A percentile compares a stretch with the other conserved stretches of the same genome.
These are phyloP conservation scores for Kokia cookei DNA, from an alignment of 441 rosid species.

Conservation along the genomic window DNA sequence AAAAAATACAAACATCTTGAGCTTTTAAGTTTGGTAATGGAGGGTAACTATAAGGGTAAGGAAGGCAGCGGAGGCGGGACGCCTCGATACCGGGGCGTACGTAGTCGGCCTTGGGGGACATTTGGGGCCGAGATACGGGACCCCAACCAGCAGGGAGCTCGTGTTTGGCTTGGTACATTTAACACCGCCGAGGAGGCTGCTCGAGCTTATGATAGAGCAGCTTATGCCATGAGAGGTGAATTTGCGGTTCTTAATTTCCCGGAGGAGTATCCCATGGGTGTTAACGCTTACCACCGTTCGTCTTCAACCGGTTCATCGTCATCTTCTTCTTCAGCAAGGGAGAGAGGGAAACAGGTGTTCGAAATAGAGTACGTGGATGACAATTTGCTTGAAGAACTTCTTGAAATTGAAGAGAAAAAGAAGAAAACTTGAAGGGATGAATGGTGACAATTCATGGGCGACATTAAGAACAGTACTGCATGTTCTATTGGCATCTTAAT, in stretches of 20 bases:
- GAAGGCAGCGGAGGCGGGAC: conserved; percentile 24
- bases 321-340: conserved; percentile 1
- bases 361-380: conserved; percentile 72
- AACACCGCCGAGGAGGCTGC: conserved; percentile 76
- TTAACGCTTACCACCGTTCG: too few species aligned
- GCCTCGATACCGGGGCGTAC: conserved; percentile 45
- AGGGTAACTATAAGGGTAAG: conserved; percentile 5
- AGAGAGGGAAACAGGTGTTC: conserved; percentile 29
- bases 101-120: conserved; percentile 65
- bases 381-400: conserved; percentile 60
- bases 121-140: conserved; percentile 67
- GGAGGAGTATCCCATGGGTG: conserved; percentile 16
- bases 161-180: conserved; percentile 79
- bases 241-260: conserved; percentile 71
- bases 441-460: not conserved
- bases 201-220: conserved; percentile 69
- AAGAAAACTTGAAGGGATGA: conserved; percentile 11
- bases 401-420: conserved; percentile 48
- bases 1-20: not conserved
- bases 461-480: not conserved
- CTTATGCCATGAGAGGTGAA: conserved; percentile 66
- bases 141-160: conserved; percentile 45
- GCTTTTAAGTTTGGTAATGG: conserved; percentile 9
- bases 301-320: too few species aligned
- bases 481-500: too few species aligned